These are phyloP conservation scores for Cystobasidium slooffiae DNA, from an alignment of 1,284 basidiomycete species.

Conservation along the genomic window DNA sequence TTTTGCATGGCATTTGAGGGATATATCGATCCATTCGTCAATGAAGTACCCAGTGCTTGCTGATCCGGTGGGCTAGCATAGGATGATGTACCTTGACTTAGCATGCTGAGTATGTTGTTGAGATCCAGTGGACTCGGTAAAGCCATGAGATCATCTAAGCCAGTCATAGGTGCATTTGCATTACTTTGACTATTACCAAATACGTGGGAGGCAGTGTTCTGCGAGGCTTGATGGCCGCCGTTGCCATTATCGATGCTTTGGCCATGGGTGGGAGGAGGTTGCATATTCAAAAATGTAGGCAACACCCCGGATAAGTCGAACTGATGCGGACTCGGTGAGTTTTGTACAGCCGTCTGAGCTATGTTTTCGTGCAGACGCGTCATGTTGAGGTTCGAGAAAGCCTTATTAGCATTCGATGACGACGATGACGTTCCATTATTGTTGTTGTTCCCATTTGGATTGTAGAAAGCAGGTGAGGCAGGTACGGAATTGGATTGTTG, in stretches of 20 bases:
- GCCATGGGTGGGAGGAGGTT: neutral
- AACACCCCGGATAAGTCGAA: slow-evolving; percentile 39
- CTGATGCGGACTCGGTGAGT: slow-evolving; percentile 49
- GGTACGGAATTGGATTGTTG: slow-evolving; percentile 19
- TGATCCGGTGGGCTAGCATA: neutral
- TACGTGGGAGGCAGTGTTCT: neutral
- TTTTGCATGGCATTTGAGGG: neutral
- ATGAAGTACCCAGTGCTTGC: neutral
- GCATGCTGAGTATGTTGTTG: slow-evolving; percentile 33
- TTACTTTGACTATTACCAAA: slow-evolving; percentile 26
- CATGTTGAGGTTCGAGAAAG: neutral
- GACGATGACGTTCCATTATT: slow-evolving; percentile 16
- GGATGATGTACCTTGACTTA: slow-evolving; percentile 2
- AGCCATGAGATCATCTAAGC: slow-evolving; percentile 7
- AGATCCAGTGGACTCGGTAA: slow-evolving; percentile 38
- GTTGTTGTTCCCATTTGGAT: neutral
- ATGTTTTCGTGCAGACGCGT: slow-evolving; percentile 10
- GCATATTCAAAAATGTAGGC: slow-evolving; percentile 27
- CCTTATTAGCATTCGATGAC: neutral
- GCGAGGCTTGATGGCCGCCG: neutral
- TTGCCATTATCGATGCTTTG: neutral
- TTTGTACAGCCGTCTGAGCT: slow-evolving; percentile 43
- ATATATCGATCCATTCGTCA: neutral
- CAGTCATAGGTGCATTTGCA: slow-evolving; percentile 14
- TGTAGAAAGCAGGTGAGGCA: slow-evolving; percentile 27